phyloP scores from a whole-genome alignment of 805 yeast species.

The Saturnispora sekii region DNA sequence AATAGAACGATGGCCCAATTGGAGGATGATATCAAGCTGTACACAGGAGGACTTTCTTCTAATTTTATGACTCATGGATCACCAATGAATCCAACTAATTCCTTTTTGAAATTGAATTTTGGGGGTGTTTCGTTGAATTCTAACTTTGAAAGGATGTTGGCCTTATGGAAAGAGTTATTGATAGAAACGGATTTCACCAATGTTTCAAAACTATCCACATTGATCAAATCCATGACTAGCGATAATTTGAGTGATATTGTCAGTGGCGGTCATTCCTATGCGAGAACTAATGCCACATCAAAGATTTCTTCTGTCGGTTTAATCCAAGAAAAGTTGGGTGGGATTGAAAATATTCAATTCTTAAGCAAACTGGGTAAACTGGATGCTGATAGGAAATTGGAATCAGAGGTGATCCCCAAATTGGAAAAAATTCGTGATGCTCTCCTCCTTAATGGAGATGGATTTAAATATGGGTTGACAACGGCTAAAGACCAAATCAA shows the following conservation, averaged over 20 bases:
- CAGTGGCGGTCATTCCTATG: slow-evolving; percentile 81
- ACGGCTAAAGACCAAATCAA: slow-evolving; percentile 39
- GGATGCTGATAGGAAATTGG: slow-evolving; percentile 42
- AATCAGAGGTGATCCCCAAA: slow-evolving; percentile 53
- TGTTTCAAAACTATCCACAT: slow-evolving; percentile 57
- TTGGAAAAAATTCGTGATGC: slow-evolving; percentile 41
- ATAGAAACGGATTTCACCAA: slow-evolving; percentile 56
- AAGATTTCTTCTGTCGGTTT: slow-evolving; percentile 50
- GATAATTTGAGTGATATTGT: slow-evolving; percentile 74
- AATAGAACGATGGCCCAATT: slow-evolving; percentile 62
- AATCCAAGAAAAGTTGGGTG: slow-evolving; percentile 54
- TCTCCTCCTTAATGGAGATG: slow-evolving; percentile 30
- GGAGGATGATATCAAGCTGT: slow-evolving; percentile 73
- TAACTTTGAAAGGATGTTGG: slow-evolving; percentile 50
- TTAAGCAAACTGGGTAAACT: slow-evolving; percentile 48
- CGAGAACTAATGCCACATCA: slow-evolving; percentile 58
- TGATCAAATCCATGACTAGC: slow-evolving; percentile 65
- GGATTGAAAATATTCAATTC: slow-evolving; percentile 70
- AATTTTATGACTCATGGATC: slow-evolving; percentile 46
- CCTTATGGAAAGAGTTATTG: slow-evolving; percentile 62
- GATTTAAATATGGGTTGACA: slow-evolving; percentile 46
- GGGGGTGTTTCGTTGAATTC: slow-evolving; percentile 63
- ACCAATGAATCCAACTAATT: slow-evolving; percentile 37
- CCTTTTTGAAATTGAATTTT: slow-evolving; percentile 46
- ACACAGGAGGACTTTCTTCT: slow-evolving; percentile 80